Base-by-base conservation (phyloP, 345 rosid species). In the Stellera chamaejasme region DNA sequence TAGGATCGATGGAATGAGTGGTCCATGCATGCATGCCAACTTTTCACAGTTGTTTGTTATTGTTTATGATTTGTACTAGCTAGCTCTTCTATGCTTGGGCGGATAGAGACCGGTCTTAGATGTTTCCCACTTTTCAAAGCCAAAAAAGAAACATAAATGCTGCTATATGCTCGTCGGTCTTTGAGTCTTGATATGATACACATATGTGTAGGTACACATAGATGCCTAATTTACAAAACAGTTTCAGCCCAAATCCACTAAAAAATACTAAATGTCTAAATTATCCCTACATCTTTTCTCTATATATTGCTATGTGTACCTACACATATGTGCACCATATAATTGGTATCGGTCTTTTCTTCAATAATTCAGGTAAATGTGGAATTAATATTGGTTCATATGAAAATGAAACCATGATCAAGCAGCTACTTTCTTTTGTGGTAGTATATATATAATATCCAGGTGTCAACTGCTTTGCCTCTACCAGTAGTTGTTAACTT, bases 51-150 rank as follows among this genome's bases (percentile, higher is more conserved):
- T 67, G 56, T 61, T 27, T 67, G 56, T 61, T 61, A 41, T 59
- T 62, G 57, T 60, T 71, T 60, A 43, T 69, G 69, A 54, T 69
- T 59, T 75, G 72, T 70, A 41, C 43, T 19, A 19, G 23, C 23
- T n/a, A n/a, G n/a, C n/a, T n/a, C n/a, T n/a, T 60, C 58, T 47
- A 69, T 66, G 66, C 74, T 62, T 44, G 39, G 77, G 72, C 81
- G 71, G 67, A 66, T 61, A 61, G 56, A n/a, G 62, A 61, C 78
- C 69, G 65, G 72, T 76, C 71, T 69, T 73, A 52, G 63, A 73
- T 60, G 66, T 66, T 67, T 32, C 0, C 9, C 63, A 45, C 70
- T 77, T 72, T 66, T 60, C 43, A 50, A 55, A 45, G 47, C 26
- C 8, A 58, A 48, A 61, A 49, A 19, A 49, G 25, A 5, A n/a